A percentile compares a stretch with the other conserved stretches of the same genome.
Evolutionary conservation across 192 early-diverging fungal species (phyloP).

Genomic region (Backusella parvicylindrica): DNA sequence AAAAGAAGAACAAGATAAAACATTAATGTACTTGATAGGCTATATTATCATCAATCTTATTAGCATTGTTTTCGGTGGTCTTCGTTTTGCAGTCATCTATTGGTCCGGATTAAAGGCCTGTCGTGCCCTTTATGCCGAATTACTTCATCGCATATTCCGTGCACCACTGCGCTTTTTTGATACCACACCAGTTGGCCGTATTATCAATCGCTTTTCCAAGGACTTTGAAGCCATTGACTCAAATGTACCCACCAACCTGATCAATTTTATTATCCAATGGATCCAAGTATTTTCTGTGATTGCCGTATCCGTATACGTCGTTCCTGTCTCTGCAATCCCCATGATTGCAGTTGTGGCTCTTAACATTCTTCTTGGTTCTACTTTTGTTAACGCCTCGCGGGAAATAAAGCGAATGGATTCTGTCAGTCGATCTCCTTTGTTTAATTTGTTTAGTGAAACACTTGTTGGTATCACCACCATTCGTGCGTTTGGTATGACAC

Average conservation of each 20-base stretch:
- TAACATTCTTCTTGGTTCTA: slow-evolving; percentile 48
- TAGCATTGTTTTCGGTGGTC: slow-evolving; percentile 35
- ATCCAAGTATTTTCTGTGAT: slow-evolving; percentile 50
- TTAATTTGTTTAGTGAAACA: slow-evolving; percentile 73
- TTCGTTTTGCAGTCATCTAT: slow-evolving; percentile 44
- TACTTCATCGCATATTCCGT: slow-evolving; percentile 54
- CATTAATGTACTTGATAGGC: slow-evolving; percentile 50
- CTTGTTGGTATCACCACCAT: slow-evolving; percentile 72
- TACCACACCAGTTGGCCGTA: slow-evolving; percentile 76
- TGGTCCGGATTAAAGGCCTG: slow-evolving; percentile 51
- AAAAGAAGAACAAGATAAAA: background rate
- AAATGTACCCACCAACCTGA: slow-evolving; percentile 42
- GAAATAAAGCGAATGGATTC: slow-evolving; percentile 87
- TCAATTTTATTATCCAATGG: slow-evolving; percentile 41
- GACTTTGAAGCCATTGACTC: slow-evolving; percentile 82
- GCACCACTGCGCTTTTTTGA: slow-evolving; percentile 86
- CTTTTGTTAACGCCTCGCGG: slow-evolving; percentile 61
- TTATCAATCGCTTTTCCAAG: slow-evolving; percentile 86
- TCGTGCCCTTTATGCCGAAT: slow-evolving; percentile 46
- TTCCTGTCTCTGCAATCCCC: slow-evolving; percentile 55
- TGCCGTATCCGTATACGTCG: slow-evolving; percentile 53
- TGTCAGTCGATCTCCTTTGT: slow-evolving; percentile 66
- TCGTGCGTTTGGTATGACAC: slow-evolving; percentile 73
- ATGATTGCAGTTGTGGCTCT: slow-evolving; percentile 31
- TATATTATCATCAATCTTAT: slow-evolving; percentile 50